These are phyloP conservation scores for Fusarium transvaalense DNA, from an alignment of 2,329 filamentous ascomycete species.

Conservation along the genomic window DNA sequence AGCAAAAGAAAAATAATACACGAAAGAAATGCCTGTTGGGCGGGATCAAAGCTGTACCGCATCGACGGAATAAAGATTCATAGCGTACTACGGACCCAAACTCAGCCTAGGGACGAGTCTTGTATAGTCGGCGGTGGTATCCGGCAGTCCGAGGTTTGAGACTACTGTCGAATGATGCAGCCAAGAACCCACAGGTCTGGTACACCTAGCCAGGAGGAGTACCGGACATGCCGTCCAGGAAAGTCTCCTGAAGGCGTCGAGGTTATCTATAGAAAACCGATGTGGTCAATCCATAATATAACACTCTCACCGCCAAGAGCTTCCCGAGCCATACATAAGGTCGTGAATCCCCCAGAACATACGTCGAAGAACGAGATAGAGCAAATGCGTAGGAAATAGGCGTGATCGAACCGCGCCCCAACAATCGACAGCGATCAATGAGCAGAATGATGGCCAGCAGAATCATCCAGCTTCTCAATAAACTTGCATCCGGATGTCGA, in stretches of 20 bases:
- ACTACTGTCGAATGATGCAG: conserved; percentile 22
- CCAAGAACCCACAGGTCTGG: conserved; percentile 44
- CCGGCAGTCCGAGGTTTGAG: conserved; percentile 26
- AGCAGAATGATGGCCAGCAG: conserved; percentile 40
- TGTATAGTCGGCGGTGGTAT: conserved; percentile 30
- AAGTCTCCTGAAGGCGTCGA: conserved; percentile 34
- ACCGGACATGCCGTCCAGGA: conserved; percentile 59
- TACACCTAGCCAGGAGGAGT: conserved; percentile 47
- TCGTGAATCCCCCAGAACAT: conserved; percentile 52
- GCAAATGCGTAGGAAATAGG: conserved; percentile 53
- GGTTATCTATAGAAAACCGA: conserved; percentile 21
- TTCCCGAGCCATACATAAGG: conserved; percentile 57
- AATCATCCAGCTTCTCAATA: conserved; percentile 37
- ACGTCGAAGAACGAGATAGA: conserved; percentile 60
- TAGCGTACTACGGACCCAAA: conserved; percentile 11
- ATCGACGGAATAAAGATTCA: conserved; percentile 50
- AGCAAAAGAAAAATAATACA: conserved; percentile 48
- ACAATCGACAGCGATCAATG: conserved; percentile 48
- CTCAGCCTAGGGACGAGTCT: conserved; percentile 34
- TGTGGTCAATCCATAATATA: conserved; percentile 21
- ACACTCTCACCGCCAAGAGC: conserved; percentile 41
- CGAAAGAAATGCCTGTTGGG: conserved; percentile 48
- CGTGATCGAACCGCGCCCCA: conserved; percentile 44
- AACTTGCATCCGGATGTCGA: conserved; percentile 47
- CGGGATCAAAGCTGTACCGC: conserved; percentile 54